Conservation (phyloP, 495 filamentous ascomycete genomes). For the Xylaria palmicola region DNA sequence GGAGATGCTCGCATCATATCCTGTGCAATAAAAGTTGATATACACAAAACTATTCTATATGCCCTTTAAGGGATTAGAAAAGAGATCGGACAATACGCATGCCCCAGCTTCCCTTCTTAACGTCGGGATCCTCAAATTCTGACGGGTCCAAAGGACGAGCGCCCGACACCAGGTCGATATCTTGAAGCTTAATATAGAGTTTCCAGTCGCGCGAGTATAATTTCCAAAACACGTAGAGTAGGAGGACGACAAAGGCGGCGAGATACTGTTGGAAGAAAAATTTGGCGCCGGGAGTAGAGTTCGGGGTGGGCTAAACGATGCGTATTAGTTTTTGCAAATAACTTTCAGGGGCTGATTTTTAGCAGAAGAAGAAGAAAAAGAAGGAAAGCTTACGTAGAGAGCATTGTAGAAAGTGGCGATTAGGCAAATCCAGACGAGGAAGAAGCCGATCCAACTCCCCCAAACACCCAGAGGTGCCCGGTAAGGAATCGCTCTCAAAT, state of each 20-base stretch:
- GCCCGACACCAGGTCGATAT: constrained; percentile 39
- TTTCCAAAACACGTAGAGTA: constrained; percentile 47
- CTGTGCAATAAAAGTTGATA: not conserved
- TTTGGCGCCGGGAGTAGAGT: constrained; percentile 43
- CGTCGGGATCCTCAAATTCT: constrained; percentile 15
- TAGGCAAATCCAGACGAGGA: constrained; percentile 58
- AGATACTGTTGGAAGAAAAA: constrained; percentile 69
- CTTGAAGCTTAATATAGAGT: constrained; percentile 55
- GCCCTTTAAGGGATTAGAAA: constrained; percentile 26
- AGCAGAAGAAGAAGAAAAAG: not conserved
- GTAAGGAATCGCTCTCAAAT: constrained; percentile 50
- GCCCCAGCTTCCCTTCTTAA: constrained; percentile 32
- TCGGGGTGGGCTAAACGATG: constrained; percentile 52
- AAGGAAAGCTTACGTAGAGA: constrained; percentile 39
- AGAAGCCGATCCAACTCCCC: constrained; percentile 61
- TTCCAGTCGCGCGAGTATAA: constrained; percentile 64
- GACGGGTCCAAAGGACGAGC: constrained; percentile 26
- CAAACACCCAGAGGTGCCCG: constrained; percentile 55
- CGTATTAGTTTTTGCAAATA: constrained; percentile 3
- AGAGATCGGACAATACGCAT: constrained; percentile 30
- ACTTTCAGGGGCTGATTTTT: not conserved
- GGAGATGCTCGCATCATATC: not conserved
- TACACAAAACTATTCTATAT: not conserved
- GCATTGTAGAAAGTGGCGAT: constrained; percentile 57
- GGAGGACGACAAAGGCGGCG: constrained; percentile 56